Evolutionary conservation across 1,139 yeast species (phyloP).

Genomic region (Entelexis sorbosivorans): DNA sequence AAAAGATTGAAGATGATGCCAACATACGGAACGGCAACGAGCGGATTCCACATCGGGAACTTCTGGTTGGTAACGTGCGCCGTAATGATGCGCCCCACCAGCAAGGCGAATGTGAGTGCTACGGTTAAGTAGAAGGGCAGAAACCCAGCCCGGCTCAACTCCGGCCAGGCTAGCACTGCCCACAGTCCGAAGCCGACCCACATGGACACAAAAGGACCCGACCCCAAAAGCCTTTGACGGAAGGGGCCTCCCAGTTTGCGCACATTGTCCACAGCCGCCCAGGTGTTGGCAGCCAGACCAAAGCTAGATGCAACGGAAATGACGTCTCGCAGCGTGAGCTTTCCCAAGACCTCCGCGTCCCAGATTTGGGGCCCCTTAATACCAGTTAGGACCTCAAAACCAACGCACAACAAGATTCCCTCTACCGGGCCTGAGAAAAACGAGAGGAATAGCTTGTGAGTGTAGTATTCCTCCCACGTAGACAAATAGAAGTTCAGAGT

Average conservation of each 20-base stretch:
- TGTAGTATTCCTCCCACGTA: slow-evolving; percentile 94
- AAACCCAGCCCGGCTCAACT: slow-evolving; percentile 39
- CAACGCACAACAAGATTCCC: slow-evolving; percentile 57
- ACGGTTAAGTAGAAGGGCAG: slow-evolving; percentile 40
- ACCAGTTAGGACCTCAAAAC: slow-evolving; percentile 50
- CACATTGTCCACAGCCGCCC: slow-evolving; percentile 61
- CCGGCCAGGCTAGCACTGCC: slow-evolving; percentile 37
- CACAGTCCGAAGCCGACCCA: slow-evolving; percentile 45
- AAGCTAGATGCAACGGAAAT: slow-evolving; percentile 42
- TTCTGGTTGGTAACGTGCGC: slow-evolving; percentile 73
- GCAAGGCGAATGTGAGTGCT: slow-evolving; percentile 69
- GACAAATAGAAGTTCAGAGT: slow-evolving; percentile 72
- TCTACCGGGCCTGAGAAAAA: slow-evolving; percentile 91
- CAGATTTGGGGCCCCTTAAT: slow-evolving; percentile 56
- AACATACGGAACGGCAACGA: slow-evolving; percentile 53
- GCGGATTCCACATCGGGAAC: slow-evolving; percentile 64
- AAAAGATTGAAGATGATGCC: slow-evolving; percentile 40
- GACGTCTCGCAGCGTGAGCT: slow-evolving; percentile 10
- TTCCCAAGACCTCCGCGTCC: slow-evolving; percentile 32
- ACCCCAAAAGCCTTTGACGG: slow-evolving; percentile 45
- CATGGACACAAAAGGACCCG: slow-evolving; percentile 59
- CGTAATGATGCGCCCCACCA: slow-evolving; percentile 79
- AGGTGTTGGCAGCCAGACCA: slow-evolving; percentile 58
- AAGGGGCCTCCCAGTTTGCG: slow-evolving; percentile 25
- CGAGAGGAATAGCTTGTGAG: slow-evolving; percentile 70